A percentile compares a stretch with the other conserved stretches of the same genome.
phyloP scores from a whole-genome alignment of 2,329 filamentous ascomycete species.

The Ophiostoma angusticollis region DNA sequence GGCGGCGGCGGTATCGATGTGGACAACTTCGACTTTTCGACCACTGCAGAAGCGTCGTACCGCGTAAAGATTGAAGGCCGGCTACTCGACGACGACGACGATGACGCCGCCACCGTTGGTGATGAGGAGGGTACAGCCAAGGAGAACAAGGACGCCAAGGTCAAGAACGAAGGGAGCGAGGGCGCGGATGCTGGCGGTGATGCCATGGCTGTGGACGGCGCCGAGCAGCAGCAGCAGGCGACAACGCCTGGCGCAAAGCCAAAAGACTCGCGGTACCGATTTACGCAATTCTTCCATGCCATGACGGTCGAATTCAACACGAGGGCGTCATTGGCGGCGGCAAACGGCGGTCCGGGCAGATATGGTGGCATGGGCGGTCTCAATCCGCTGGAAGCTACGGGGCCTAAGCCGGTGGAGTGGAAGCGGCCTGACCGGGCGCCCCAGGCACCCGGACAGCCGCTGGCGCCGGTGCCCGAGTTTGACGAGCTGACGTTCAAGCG shows the following conservation, averaged over 20 bases:
- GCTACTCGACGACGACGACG: constrained; percentile 57
- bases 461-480: constrained; percentile 63
- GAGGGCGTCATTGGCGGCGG: constrained; percentile 28
- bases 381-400: no score
- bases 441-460: constrained; percentile 25
- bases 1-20: constrained; percentile 50
- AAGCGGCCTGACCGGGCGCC: constrained; percentile 58
- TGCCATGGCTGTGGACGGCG: constrained; percentile 48
- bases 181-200: constrained; percentile 42
- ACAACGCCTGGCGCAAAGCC: constrained; percentile 20
- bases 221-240: no score
- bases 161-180: constrained; percentile 25
- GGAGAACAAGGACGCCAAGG: background rate
- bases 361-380: no score
- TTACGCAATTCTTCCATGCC: constrained; percentile 74
- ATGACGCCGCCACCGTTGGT: no score
- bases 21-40: constrained; percentile 70
- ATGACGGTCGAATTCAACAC: constrained; percentile 60
- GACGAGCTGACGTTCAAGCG: constrained; percentile 87
- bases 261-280: constrained; percentile 30
- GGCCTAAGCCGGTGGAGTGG: constrained; percentile 57
- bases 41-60: constrained; percentile 66
- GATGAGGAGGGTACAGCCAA: constrained; percentile 30
- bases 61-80: constrained; percentile 85
- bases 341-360: background rate